Percentiles rank a stretch among this genome's conserved stretches.
phyloP scores from a whole-genome alignment of 2,329 filamentous ascomycete genomes.

The Xylariaceae sp. region DNA sequence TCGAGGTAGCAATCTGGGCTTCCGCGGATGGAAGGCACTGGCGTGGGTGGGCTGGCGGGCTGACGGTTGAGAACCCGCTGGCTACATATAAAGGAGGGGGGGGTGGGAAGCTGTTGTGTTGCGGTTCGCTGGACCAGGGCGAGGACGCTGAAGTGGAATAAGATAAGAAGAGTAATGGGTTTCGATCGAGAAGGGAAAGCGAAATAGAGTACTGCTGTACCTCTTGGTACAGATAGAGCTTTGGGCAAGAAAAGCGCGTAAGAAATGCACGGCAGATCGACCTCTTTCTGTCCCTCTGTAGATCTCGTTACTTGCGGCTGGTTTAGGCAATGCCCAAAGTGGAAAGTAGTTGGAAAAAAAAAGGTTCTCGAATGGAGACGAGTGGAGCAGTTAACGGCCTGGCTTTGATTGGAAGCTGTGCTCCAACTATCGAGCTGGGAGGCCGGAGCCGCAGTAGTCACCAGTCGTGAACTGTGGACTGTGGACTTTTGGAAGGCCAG shows the following conservation, averaged over 20 bases:
- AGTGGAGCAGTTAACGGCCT: slow-evolving; percentile 39
- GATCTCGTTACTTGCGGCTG: slow-evolving; percentile 30
- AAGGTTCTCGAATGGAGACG: slow-evolving; percentile 29
- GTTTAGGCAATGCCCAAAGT: slow-evolving; percentile 38
- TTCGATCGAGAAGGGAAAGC: slow-evolving; percentile 22
- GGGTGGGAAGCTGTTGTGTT: too few species aligned
- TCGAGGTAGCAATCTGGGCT: slow-evolving; percentile 26
- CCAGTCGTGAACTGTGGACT: slow-evolving; percentile 20
- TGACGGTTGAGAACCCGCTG: slow-evolving; percentile 26
- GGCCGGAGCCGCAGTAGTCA: slow-evolving; percentile 32
- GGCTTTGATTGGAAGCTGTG: slow-evolving; percentile 36
- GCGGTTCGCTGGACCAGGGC: slow-evolving; percentile 3
- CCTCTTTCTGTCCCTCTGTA: slow-evolving; percentile 18
- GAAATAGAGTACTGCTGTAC: slow-evolving; percentile 23
- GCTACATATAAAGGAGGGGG: too few species aligned
- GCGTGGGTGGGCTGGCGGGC: too few species aligned
- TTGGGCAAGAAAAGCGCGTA: slow-evolving; percentile 25
- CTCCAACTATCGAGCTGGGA: slow-evolving; percentile 35
- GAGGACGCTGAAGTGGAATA: slow-evolving; percentile 1
- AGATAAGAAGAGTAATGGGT: slow-evolving; percentile 19
- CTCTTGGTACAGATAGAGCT: background rate
- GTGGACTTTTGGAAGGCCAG: slow-evolving; percentile 7
- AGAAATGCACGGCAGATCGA: slow-evolving; percentile 29
- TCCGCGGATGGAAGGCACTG: slow-evolving; percentile 28
- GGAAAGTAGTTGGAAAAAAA: slow-evolving; percentile 31